Conservation (phyloP, 345 rosid species). For the Euclidium syriacum region DNA sequence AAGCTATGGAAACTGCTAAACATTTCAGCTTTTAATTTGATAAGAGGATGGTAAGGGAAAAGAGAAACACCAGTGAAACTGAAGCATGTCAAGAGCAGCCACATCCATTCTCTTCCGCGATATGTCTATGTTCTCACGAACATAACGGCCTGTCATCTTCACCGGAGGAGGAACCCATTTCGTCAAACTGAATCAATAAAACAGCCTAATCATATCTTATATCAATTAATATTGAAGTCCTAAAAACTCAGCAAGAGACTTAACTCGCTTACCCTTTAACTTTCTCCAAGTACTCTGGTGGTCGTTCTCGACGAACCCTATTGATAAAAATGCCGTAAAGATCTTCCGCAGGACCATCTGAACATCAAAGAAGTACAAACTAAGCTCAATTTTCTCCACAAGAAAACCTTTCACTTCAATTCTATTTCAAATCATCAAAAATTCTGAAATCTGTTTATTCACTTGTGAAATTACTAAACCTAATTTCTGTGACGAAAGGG, state of each 20-base stretch:
- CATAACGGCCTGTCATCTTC: slow-evolving; percentile 63
- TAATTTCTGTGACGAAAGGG: slow-evolving; percentile 15
- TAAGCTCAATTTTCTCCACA: no score
- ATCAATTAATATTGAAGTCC: no score
- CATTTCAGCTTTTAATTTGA: background rate
- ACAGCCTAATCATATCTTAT: background rate
- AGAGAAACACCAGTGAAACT: slow-evolving; percentile 59
- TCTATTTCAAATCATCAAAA: background rate
- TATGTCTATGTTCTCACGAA: slow-evolving; percentile 50
- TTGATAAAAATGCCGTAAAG: slow-evolving; percentile 76
- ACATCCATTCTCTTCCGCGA: slow-evolving; percentile 81
- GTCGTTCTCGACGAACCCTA: slow-evolving; percentile 58
- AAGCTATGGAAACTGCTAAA: background rate
- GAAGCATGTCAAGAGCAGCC: slow-evolving; percentile 80
- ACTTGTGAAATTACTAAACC: background rate
- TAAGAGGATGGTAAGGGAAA: no score
- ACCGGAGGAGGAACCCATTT: slow-evolving; percentile 89
- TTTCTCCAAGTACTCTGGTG: slow-evolving; percentile 54
- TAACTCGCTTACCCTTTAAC: slow-evolving; percentile 55
- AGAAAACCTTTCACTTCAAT: no score
- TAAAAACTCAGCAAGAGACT: background rate
- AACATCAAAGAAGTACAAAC: background rate
- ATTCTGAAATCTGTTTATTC: background rate
- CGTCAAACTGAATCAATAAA: slow-evolving; percentile 54
- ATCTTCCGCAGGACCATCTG: slow-evolving; percentile 85